Base-by-base conservation (phyloP, 83 land plant genomes). In the Thuja plicata region DNA sequence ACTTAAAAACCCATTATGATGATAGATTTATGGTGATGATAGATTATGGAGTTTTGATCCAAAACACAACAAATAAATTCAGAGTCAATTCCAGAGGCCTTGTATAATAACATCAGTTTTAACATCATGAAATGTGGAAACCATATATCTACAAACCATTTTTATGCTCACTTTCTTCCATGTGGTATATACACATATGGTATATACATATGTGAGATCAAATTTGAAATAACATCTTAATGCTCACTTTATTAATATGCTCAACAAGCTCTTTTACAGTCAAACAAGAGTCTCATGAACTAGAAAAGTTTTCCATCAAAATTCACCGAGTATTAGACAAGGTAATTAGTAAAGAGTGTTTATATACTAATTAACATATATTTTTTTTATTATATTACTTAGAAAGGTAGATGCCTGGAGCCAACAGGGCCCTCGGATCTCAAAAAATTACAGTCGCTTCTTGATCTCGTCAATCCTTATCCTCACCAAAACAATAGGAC, bases 381-480 rank as follows among this genome's bases (percentile, higher is more conserved):
- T 35, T 34, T 76, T 32, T 76, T 76, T 76, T 76, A 32, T 76
- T 35, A 35, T 76, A 34, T 34, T 76, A 34, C 17, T 76, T 76
- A 34, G 3, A 34, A 12, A 76, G 79, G 35, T 76, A 73, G 78
- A 76, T 12, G 16, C 17, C 12, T 4, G 38, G 38, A 76, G 79
- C 79, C 79, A 76, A 34, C 79, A 34, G 3, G 79, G 79, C 79
- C 79, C 13, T 34, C 9, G 17, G 5, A 76, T 76, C 38, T 76
- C 79, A 76, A 76, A 76, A 76, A 76, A 76, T 76, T 76, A 76
- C 79, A 76, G 79, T 76, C 79, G 79, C 79, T 76, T 76, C 79
- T 76, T 76, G 40, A 35, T 76, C 19, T 76, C 17, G 16, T 40
- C 35, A 34, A 76, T 76, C 38, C 79, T 76, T 11, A 3, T 76